Evolutionary conservation across 2,329 filamentous ascomycete genomes (phyloP).

Genomic region (Diaporthe nobilis): DNA sequence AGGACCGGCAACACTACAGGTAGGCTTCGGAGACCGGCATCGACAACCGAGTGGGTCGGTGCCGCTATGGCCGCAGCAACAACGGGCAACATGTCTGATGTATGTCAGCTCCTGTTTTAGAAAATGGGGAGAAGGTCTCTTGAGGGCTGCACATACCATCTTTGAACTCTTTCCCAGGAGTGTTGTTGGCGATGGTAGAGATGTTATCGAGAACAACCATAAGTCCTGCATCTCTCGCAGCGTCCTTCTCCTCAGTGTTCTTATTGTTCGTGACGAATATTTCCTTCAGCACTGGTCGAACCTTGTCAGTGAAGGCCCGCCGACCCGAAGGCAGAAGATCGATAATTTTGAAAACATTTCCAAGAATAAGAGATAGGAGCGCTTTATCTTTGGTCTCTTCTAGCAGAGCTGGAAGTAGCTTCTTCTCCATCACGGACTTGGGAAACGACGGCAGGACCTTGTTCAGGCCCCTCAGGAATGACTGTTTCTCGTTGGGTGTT

Average conservation of each 20-base stretch:
- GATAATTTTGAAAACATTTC: constrained; percentile 93
- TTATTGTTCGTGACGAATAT: constrained; percentile 79
- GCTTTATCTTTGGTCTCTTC: constrained; percentile 96
- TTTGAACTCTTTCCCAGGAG: constrained; percentile 92
- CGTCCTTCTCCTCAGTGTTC: constrained; percentile 79
- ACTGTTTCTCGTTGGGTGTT: constrained; percentile 88
- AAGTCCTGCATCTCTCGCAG: constrained; percentile 87
- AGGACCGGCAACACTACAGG: constrained; percentile 87
- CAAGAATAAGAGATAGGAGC: constrained; percentile 85
- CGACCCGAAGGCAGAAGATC: constrained; percentile 82
- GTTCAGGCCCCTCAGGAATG: constrained; percentile 90
- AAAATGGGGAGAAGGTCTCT: neutral
- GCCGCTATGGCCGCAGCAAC: constrained; percentile 88
- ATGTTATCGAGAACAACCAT: constrained; percentile 94
- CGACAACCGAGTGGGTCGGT: constrained; percentile 88
- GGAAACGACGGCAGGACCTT: constrained; percentile 94
- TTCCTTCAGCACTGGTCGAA: constrained; percentile 87
- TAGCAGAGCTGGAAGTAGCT: constrained; percentile 87
- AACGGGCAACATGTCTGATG: constrained; percentile 86
- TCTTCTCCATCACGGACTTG: constrained; percentile 93
- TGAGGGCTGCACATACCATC: constrained; percentile 72
- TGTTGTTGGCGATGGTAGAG: constrained; percentile 81
- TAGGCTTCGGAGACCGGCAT: constrained; percentile 84
- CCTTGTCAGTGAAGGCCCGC: constrained; percentile 85
- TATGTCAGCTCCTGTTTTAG: constrained; percentile 29